Evolutionary conservation across 805 yeast genomes (phyloP).

Genomic region (Kazachstania africana): DNA sequence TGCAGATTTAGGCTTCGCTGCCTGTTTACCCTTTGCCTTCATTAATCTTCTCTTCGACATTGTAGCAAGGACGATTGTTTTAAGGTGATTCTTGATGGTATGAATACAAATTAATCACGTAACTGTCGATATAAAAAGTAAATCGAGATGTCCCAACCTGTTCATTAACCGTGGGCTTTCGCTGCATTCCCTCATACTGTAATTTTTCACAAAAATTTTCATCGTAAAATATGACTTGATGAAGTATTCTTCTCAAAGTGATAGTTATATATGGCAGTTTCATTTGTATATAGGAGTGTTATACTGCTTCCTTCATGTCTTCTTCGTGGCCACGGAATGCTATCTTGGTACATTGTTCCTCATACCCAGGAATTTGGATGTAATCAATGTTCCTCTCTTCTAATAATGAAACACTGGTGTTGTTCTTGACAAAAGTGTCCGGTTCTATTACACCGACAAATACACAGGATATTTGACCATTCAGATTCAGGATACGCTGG

Average conservation of each 20-base stretch:
- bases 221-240: no score
- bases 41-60: slow-evolving; percentile 18
- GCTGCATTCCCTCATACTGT: no score
- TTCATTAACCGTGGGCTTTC: no score
- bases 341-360: slow-evolving; percentile 45
- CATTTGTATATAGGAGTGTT: no score
- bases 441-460: slow-evolving; percentile 93
- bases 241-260: no score
- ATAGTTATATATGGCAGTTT: no score
- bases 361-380: slow-evolving; percentile 75
- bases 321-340: slow-evolving; percentile 52
- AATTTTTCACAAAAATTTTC: no score
- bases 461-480: slow-evolving; percentile 47
- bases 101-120: no score
- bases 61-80: no score
- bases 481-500: slow-evolving; percentile 53
- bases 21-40: slow-evolving; percentile 7
- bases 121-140: no score
- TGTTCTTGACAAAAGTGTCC: slow-evolving; percentile 63
- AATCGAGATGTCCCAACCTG: no score
- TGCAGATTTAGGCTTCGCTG: slow-evolving; percentile 6
- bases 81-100: neutral
- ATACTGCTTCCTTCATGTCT: no score
- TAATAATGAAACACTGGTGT: slow-evolving; percentile 49
- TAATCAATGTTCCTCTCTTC: slow-evolving; percentile 53